Evolutionary conservation across 2,329 filamentous ascomycete species (phyloP).

Genomic region (Aureobasidium namibiae): DNA sequence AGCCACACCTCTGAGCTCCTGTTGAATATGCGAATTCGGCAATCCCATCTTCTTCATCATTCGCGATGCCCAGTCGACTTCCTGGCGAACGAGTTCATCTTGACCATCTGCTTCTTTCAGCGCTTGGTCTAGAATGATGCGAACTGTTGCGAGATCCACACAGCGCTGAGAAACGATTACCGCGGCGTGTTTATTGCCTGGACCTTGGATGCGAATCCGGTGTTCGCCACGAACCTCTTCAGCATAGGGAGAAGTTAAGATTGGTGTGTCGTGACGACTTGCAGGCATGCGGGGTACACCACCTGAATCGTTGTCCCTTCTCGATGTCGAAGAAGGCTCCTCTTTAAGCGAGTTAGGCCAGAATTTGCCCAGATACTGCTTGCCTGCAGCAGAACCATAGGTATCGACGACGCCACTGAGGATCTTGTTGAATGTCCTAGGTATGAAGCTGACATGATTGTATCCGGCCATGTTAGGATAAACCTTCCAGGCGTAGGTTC

Average conservation of each 20-base stretch:
- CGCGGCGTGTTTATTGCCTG: neutral
- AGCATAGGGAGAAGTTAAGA: neutral
- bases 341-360: constrained; percentile 33
- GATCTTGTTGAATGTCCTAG: constrained; percentile 42
- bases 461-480: constrained; percentile 19
- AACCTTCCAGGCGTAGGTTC: constrained; percentile 18
- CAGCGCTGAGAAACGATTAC: neutral
- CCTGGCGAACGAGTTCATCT: neutral
- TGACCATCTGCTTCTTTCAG: neutral
- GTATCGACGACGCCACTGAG: constrained; percentile 47
- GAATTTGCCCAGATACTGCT: constrained; percentile 36
- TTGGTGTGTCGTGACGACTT: neutral
- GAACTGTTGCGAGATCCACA: constrained; percentile 4
- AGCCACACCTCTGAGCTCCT: neutral
- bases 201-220: neutral
- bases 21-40: neutral
- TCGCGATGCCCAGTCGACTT: neutral
- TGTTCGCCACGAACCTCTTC: neutral
- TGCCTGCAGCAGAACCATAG: constrained; percentile 41
- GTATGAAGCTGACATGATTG: constrained; percentile 14
- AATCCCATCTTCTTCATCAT: constrained; percentile 4
- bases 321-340: neutral
- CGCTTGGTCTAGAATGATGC: neutral
- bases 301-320: neutral
- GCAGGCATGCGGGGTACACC: constrained; percentile 1